Evolutionary conservation across 2,329 filamentous ascomycete species (phyloP).

Genomic region (Cladosporium sphaerospermum): DNA sequence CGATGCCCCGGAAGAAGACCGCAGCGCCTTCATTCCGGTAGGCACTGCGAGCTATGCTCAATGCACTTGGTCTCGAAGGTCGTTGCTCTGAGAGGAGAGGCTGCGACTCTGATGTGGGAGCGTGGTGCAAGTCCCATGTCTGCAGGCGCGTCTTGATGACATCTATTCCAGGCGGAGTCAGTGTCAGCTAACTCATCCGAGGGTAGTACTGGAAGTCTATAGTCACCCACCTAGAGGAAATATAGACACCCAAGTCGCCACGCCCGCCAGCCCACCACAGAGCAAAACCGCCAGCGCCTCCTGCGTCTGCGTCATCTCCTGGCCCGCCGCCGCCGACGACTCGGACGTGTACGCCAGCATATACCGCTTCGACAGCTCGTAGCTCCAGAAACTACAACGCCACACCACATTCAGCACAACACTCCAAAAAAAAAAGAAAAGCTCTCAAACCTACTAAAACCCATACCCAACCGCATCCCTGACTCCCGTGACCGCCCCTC

Average conservation of each 20-base stretch:
- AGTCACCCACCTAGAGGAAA: conserved; percentile 62
- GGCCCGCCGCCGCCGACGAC: conserved; percentile 23
- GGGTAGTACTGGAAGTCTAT: background rate
- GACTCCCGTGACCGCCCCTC: conserved; percentile 72
- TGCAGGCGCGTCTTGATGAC: conserved; percentile 92
- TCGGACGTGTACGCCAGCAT: conserved; percentile 33
- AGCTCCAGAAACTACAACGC: conserved; percentile 68
- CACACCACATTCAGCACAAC: background rate
- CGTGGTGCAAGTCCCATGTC: conserved; percentile 49
- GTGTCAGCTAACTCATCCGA: too few relatives aligned
- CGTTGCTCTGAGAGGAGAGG: conserved; percentile 10
- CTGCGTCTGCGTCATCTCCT: conserved; percentile 43
- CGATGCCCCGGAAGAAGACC: conserved; percentile 77
- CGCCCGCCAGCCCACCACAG: conserved; percentile 79
- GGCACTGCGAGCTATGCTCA: conserved; percentile 53
- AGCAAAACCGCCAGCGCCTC: conserved; percentile 47
- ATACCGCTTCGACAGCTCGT: conserved; percentile 65
- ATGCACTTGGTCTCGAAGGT: background rate
- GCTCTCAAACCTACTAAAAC: conserved; percentile 61
- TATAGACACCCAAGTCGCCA: conserved; percentile 82
- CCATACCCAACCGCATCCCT: conserved; percentile 91
- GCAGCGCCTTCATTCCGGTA: conserved; percentile 65
- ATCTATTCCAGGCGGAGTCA: conserved; percentile 42
- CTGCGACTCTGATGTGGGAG: background rate
- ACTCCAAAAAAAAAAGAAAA: background rate